Conservation (phyloP, 2,329 filamentous ascomycete species). For the Trichoderma semiorbis region DNA sequence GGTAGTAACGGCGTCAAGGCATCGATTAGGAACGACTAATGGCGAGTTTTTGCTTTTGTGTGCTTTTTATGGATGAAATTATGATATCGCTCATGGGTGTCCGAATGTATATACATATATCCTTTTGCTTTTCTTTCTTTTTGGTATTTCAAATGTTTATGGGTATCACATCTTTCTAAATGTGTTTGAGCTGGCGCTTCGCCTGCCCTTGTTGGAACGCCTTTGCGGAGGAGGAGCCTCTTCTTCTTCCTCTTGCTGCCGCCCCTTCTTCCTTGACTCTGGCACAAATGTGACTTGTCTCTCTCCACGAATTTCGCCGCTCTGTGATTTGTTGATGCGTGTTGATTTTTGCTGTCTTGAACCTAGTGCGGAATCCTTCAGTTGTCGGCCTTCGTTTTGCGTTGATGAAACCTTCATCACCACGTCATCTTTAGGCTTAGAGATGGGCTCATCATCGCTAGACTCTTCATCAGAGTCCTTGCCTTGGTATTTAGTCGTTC, state of each 20-base stretch:
- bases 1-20: not conserved
- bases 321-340: conserved; percentile 43
- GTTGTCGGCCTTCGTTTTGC: conserved; percentile 56
- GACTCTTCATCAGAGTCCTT: conserved; percentile 45
- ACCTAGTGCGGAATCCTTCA: conserved; percentile 55
- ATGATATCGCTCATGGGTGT: conserved; percentile 18
- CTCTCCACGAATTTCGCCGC: conserved; percentile 56
- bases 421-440: conserved; percentile 38
- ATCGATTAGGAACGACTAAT: not conserved
- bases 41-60: not conserved
- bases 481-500: conserved; percentile 35
- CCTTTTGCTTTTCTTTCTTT: conserved; percentile 1
- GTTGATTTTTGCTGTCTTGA: conserved; percentile 51
- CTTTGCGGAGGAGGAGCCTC: conserved; percentile 31
- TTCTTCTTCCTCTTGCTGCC: conserved; percentile 33
- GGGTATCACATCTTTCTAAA: conserved; percentile 59
- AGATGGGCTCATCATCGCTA: conserved; percentile 32
- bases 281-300: conserved; percentile 73
- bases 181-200: conserved; percentile 73
- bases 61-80: conserved; percentile 7
- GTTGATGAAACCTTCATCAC: conserved; percentile 68
- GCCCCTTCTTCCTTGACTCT: conserved; percentile 47
- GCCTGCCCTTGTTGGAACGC: conserved; percentile 44
- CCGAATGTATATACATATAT: conserved; percentile 16
- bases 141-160: conserved; percentile 24